Evolutionary conservation across 78 protist genomes (phyloP).

Genomic region (Isochrysis galbana): DNA sequence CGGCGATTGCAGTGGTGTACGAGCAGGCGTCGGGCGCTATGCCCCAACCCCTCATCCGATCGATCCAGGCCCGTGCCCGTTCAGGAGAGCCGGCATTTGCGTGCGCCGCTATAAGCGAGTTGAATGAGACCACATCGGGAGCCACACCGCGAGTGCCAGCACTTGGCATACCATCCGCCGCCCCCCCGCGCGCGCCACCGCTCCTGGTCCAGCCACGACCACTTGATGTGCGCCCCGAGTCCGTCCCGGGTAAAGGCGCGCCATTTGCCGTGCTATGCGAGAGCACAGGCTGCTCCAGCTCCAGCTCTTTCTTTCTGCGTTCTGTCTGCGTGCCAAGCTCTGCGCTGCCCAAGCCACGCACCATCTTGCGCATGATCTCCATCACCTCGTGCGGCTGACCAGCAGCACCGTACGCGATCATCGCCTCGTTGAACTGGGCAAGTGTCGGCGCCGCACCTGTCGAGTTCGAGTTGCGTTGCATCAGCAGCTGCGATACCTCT

Average conservation of each 20-base stretch:
- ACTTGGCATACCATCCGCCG: not conserved
- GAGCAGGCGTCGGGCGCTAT: not conserved
- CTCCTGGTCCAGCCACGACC: no score
- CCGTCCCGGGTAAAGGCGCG: no score
- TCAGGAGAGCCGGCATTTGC: not conserved
- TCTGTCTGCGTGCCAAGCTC: not conserved
- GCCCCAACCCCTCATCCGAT: not conserved
- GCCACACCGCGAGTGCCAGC: not conserved
- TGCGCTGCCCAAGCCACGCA: no score
- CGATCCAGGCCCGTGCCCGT: not conserved
- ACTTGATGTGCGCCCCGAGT: no score
- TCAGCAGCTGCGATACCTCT: not conserved
- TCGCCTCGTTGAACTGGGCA: not conserved
- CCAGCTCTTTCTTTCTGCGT: no score
- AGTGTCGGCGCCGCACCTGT: not conserved
- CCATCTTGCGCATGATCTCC: not conserved
- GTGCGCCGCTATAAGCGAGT: conserved; percentile 13
- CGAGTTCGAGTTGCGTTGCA: not conserved
- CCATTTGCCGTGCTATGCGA: not conserved
- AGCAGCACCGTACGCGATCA: not conserved
- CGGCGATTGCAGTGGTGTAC: not conserved
- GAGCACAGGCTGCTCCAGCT: not conserved
- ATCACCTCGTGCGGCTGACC: not conserved
- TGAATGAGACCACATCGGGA: not conserved
- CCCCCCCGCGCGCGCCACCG: conserved; percentile 10